phyloP scores from a whole-genome alignment of 75 land plant genomes.

The Sequoia sempervirens region DNA sequence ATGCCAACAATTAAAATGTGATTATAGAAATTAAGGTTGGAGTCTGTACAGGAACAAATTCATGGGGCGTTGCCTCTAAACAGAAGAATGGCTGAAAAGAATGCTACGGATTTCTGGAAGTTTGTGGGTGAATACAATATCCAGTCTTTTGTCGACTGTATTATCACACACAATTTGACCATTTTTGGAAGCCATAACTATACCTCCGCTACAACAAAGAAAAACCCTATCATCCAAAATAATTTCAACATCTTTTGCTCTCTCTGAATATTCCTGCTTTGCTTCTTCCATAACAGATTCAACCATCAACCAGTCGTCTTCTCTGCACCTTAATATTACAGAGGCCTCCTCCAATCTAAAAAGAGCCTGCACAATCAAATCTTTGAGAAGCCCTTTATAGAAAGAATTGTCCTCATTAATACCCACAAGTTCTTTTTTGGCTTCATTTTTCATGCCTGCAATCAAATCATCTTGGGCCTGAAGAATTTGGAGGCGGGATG shows the following conservation, averaged over 20 bases:
- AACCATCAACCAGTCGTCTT: background rate
- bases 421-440: background rate
- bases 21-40: too few relatives aligned
- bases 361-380: background rate
- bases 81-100: too few relatives aligned
- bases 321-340: background rate
- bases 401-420: background rate
- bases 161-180: background rate
- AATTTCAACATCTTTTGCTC: background rate
- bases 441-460: background rate
- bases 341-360: background rate
- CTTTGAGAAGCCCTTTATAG: background rate
- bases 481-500: background rate
- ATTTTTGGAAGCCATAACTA: background rate
- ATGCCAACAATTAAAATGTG: too few relatives aligned
- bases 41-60: too few relatives aligned
- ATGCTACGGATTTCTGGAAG: too few relatives aligned
- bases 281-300: background rate
- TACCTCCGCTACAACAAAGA: background rate
- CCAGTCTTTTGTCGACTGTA: background rate
- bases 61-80: too few relatives aligned
- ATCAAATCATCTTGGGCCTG: background rate
- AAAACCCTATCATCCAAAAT: background rate
- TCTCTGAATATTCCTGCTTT: background rate
- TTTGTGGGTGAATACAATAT: background rate